Conservation (phyloP, 2,329 filamentous ascomycete genomes). For the Cercospora beticola region DNA sequence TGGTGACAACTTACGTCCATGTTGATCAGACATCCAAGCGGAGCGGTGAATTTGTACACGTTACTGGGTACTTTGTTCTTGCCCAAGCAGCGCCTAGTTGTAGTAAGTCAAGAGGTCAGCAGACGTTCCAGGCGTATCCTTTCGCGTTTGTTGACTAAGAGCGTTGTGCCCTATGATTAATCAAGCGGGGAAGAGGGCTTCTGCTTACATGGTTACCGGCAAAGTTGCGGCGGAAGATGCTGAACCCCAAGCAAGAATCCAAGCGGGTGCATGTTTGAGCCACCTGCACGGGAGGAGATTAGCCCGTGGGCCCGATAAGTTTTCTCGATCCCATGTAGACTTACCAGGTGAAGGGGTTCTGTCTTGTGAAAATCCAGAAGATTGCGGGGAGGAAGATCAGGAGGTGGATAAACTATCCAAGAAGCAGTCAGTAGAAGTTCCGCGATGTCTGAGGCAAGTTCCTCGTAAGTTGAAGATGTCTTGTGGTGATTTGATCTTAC, state of each 20-base stretch:
- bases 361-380: constrained; percentile 44
- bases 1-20: constrained; percentile 42
- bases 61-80: constrained; percentile 46
- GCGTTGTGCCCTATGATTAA: background rate
- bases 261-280: constrained; percentile 52
- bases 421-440: no score
- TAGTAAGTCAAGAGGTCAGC: background rate
- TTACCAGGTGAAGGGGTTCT: constrained; percentile 47
- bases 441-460: no score
- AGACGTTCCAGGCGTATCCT: background rate
- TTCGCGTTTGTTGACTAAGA: background rate
- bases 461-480: no score
- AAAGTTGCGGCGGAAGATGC: constrained; percentile 56
- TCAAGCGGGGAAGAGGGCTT: background rate
- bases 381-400: constrained; percentile 49
- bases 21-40: constrained; percentile 52
- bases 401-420: constrained; percentile 42
- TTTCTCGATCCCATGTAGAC: background rate
- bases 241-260: constrained; percentile 57
- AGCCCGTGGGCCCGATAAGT: background rate
- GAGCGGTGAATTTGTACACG: constrained; percentile 49
- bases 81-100: constrained; percentile 35
- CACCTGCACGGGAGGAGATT: constrained; percentile 33
- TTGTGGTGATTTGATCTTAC: no score
- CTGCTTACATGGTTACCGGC: constrained; percentile 43